A percentile compares a stretch with the other conserved stretches of the same genome.
These are phyloP conservation scores for Diutina mesorugosa DNA, from an alignment of 1,139 yeast species.

Conservation along the genomic window DNA sequence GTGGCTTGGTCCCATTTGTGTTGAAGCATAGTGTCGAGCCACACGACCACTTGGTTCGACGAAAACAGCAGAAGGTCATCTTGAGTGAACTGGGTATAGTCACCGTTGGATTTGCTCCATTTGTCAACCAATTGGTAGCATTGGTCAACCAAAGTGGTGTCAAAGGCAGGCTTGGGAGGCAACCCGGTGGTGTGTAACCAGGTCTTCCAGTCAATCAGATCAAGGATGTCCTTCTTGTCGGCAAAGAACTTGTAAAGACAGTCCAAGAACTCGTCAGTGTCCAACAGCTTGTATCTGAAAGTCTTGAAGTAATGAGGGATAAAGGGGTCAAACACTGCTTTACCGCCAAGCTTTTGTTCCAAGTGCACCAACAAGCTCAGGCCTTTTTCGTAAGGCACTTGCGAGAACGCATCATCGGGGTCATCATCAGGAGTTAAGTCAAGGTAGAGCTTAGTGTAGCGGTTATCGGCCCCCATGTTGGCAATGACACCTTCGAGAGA, in stretches of 20 bases:
- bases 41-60: not conserved
- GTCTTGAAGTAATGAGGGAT: slow-evolving; percentile 20
- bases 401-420: slow-evolving; percentile 24
- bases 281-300: slow-evolving; percentile 19
- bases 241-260: slow-evolving; percentile 17
- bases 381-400: slow-evolving; percentile 25
- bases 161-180: slow-evolving; percentile 19
- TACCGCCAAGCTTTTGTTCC: slow-evolving; percentile 17
- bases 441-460: slow-evolving; percentile 13
- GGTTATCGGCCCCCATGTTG: slow-evolving; percentile 9
- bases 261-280: slow-evolving; percentile 18
- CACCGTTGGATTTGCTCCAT: slow-evolving; percentile 11
- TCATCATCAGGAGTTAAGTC: slow-evolving; percentile 14
- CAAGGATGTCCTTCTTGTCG: slow-evolving; percentile 10
- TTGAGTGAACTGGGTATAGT: slow-evolving; percentile 2
- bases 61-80: not conserved
- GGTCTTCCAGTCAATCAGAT: slow-evolving; percentile 14
- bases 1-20: not conserved
- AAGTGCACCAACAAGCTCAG: slow-evolving; percentile 19
- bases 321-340: slow-evolving; percentile 16
- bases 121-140: slow-evolving; percentile 15
- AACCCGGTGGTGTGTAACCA: slow-evolving; percentile 21
- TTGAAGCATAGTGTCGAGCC: not conserved
- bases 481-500: slow-evolving; percentile 14
- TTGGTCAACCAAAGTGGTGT: slow-evolving; percentile 19